Evolutionary conservation across 2,329 filamentous ascomycete genomes (phyloP), one percentile per base, ranked within the genome.

Genomic region (Aspergillus sp.): DNA sequence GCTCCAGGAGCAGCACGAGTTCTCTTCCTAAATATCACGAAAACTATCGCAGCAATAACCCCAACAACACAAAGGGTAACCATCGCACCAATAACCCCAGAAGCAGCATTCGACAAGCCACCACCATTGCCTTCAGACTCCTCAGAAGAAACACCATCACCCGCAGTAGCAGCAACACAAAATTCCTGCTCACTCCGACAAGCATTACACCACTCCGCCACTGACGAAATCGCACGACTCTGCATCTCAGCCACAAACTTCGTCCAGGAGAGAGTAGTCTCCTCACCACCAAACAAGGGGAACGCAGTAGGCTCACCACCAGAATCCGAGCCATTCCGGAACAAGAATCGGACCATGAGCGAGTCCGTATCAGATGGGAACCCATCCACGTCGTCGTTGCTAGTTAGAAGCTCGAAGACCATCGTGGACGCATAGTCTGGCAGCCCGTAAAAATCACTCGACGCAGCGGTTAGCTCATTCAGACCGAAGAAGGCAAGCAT

Each of bases 361-460:
- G 85, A 81, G 0, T 77, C 72, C 3, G 61, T 59, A 4, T 69
- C 62, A 3, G 12, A 5, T 3, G 78, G 79, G 58, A 80, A 79
- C 0, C 66, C 65, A 5, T 64, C 58, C 1, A 58, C 57, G 53
- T 82, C 79, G 12, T 47, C 79, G 2, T 39, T 18, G 3, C 9
- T n/a, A 43, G 83, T 85, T 65, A 85, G 80, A 20, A 81, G 81
- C 79, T 96, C 91, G 70, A 95, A 93, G 4, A 80, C 80, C 83
- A 96, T 90, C 62, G 85, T 85, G 2, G 86, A 88, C 3, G 90
- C 90, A 68, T 96, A 96, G 75, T 90, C 86, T 22, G 87, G 85
- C 9, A 96, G 78, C 55, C 89, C 89, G 57, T 77, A 85, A 76
- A 96, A 95, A 69, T 89, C 78, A 0, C 73, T 61, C 58, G 79